A percentile compares a stretch with the other conserved stretches of the same genome.
phyloP scores from a whole-genome alignment of 306 rosid genomes.

The Dicorynia guianensis region DNA sequence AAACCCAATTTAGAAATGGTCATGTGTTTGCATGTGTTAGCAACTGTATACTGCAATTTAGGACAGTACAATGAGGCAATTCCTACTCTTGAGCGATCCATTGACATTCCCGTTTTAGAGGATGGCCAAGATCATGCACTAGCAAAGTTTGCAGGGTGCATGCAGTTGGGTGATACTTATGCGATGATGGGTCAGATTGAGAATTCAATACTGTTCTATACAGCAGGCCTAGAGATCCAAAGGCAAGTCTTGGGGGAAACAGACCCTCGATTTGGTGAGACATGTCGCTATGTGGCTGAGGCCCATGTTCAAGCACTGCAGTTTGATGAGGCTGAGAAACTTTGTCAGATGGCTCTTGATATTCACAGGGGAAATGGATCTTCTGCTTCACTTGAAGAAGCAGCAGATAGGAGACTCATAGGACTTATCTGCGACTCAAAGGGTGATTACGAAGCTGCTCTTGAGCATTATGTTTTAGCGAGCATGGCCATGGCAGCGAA shows the following conservation, averaged over 20 bases:
- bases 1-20: conserved; percentile 73
- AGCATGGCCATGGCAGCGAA: conserved; percentile 78
- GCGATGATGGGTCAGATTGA: conserved; percentile 88
- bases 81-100: conserved; percentile 81
- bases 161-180: conserved; percentile 87
- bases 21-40: conserved; percentile 88
- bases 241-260: conserved; percentile 77
- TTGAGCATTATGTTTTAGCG: conserved; percentile 84
- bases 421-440: conserved; percentile 86
- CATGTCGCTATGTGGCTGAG: conserved; percentile 85
- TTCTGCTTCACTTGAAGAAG: conserved; percentile 75
- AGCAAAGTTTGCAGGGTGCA: conserved; percentile 92
- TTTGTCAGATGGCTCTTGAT: conserved; percentile 76
- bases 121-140: conserved; percentile 75
- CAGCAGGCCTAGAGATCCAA: conserved; percentile 85
- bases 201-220: conserved; percentile 72
- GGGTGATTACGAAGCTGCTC: conserved; percentile 85
- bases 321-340: conserved; percentile 82
- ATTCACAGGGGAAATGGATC: conserved; percentile 69
- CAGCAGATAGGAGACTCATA: conserved; percentile 83
- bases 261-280: conserved; percentile 73
- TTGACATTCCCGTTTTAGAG: conserved; percentile 76
- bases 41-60: conserved; percentile 73
- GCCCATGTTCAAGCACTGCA: conserved; percentile 88
- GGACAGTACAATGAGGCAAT: conserved; percentile 73